phyloP scores from a whole-genome alignment of 192 early-diverging fungal genomes.

The Entomortierella beljakovae region DNA sequence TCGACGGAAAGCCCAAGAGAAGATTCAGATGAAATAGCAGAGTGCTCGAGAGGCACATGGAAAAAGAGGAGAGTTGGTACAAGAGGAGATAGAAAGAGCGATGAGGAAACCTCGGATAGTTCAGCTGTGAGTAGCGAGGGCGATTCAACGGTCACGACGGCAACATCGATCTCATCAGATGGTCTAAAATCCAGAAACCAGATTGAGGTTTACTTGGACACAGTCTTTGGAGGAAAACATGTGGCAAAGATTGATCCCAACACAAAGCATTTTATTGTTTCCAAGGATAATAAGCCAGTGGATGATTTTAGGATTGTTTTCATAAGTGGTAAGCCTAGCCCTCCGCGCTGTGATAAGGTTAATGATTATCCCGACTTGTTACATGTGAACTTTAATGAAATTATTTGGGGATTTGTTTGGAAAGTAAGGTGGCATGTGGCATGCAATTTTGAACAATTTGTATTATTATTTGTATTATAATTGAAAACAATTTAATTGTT shows the following conservation, averaged over 20 bases:
- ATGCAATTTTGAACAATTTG: no score
- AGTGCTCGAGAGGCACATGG: no score
- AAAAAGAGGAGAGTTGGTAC: no score
- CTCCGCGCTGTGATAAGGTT: background rate
- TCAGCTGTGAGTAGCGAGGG: background rate
- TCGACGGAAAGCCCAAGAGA: background rate
- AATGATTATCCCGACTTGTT: background rate
- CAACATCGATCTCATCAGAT: background rate
- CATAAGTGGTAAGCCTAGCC: background rate
- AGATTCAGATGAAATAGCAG: background rate
- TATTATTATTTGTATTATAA: no score
- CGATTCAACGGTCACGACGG: no score
- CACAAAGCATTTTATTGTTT: background rate
- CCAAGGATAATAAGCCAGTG: background rate
- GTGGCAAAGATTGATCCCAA: background rate
- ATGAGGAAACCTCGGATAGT: background rate
- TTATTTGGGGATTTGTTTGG: background rate
- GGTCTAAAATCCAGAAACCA: background rate
- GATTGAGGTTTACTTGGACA: background rate
- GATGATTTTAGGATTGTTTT: slow-evolving; percentile 1
- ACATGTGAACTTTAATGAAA: background rate
- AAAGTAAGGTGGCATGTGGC: no score
- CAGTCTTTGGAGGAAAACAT: slow-evolving; percentile 1
- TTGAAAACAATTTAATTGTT: no score
- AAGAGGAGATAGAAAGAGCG: no score